These are phyloP conservation scores for Alternaria consortialis DNA, from an alignment of 2,329 filamentous ascomycete genomes.

Conservation along the genomic window DNA sequence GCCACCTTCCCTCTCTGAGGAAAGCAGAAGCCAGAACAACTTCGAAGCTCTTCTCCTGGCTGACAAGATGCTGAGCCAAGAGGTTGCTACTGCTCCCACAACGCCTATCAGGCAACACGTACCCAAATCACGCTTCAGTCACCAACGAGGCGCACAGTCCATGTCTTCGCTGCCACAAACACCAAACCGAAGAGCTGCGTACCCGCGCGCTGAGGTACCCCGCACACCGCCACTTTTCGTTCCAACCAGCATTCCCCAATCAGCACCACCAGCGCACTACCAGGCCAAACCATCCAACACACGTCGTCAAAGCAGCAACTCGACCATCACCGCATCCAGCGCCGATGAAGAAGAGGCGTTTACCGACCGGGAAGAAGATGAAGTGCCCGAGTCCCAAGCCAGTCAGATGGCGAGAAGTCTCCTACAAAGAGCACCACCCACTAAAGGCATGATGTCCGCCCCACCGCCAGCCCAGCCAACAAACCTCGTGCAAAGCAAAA, in stretches of 20 bases:
- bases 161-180: conserved; percentile 86
- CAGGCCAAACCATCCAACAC: conserved; percentile 38
- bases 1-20: conserved; percentile 57
- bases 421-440: conserved; percentile 67
- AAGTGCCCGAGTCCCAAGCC: conserved; percentile 76
- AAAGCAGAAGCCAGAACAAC: conserved; percentile 64
- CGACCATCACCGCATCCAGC: conserved; percentile 54
- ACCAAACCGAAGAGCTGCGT: conserved; percentile 67
- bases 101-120: conserved; percentile 66
- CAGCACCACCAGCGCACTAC: conserved; percentile 54
- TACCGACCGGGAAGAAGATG: conserved; percentile 72
- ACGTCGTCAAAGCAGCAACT: conserved; percentile 76
- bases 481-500: conserved; percentile 64
- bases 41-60: conserved; percentile 80
- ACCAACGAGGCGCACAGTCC: conserved; percentile 80
- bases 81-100: conserved; percentile 76
- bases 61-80: conserved; percentile 79
- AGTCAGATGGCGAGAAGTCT: conserved; percentile 80
- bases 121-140: conserved; percentile 65
- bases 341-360: conserved; percentile 55
- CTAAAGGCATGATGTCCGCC: conserved; percentile 43
- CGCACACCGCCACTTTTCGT: conserved; percentile 52
- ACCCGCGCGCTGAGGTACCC: conserved; percentile 66
- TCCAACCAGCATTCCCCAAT: conserved; percentile 46
- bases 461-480: conserved; percentile 42